Evolutionary conservation across 2,329 filamentous ascomycete genomes (phyloP).

Genomic region (Pseudogymnoascus sp.): DNA sequence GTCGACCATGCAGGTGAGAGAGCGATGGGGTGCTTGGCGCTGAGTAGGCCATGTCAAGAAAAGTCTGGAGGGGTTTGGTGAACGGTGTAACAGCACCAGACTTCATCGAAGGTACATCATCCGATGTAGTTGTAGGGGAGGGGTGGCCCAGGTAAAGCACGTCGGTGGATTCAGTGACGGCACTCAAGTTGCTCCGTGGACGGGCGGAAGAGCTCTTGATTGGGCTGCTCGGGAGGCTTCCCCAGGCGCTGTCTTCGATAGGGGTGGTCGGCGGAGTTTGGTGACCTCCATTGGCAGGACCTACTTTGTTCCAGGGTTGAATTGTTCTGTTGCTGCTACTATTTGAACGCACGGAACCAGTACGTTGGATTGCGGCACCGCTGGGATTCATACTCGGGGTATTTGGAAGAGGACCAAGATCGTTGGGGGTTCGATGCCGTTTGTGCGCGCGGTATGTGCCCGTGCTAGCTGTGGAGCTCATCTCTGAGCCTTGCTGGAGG

Average conservation of each 20-base stretch:
- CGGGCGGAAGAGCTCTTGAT: constrained; percentile 10
- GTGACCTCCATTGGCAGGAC: background rate
- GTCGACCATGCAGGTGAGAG: constrained; percentile 18
- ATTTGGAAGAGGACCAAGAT: constrained; percentile 12
- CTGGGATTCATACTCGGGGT: constrained; percentile 6
- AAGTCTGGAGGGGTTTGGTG: background rate
- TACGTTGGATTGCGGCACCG: background rate
- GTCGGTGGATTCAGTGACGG: constrained; percentile 19
- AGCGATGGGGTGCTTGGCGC: background rate
- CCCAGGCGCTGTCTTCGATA: constrained; percentile 19
- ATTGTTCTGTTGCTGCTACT: background rate
- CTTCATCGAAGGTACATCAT: background rate
- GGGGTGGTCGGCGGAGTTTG: constrained; percentile 5
- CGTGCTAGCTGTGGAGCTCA: background rate
- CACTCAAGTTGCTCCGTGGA: constrained; percentile 16
- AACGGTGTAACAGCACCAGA: background rate
- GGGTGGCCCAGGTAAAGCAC: constrained; percentile 6
- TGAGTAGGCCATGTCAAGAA: background rate
- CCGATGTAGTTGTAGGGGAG: background rate
- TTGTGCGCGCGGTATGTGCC: background rate
- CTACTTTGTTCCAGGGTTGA: background rate
- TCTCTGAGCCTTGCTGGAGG: background rate
- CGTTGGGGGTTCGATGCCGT: background rate
- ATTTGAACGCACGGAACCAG: constrained; percentile 12
- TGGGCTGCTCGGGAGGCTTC: constrained; percentile 5